Evolutionary conservation across 2,329 filamentous ascomycete genomes (phyloP), one percentile per base, ranked within the genome.

Genomic region (Diaporthe citriasiana): DNA sequence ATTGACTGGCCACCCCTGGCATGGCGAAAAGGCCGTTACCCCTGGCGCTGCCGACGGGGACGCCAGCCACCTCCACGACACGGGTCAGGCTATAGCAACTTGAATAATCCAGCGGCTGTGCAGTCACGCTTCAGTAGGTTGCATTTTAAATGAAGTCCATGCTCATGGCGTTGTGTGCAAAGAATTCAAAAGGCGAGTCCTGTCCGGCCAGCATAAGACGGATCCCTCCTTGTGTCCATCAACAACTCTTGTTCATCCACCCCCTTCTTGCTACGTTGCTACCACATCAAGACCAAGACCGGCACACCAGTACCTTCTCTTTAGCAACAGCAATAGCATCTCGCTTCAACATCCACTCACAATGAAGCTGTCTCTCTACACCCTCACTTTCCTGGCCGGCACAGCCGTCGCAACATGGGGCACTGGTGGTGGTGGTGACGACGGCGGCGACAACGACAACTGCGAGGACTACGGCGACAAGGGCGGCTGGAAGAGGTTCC

Each of bases 61-160:
- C 63, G 63, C 63, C 63, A 68, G 63, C 63, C 63, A 66, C 63
- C 63, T 66, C 63, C 63, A 40, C 63, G 63, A 68, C 33, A 53
- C 47, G 47, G 47, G 22, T 53, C 63, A 68, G 30, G 33, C 63
- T 53, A 53, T 68, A 68, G 63, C 63, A 68, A 53, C 33, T 51
- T 50, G 63, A 68, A 68, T 53, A 53, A 38, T 53, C 30, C 45
- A 25, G 63, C 47, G 63, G 63, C 63, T 33, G 63, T 25, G 63
- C 63, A 68, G 63, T 68, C 63, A 68, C 33, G 33, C 47, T 15
- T 53, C 35, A 33, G 63, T 40, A 68, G 63, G 63, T 68, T 68
- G 22, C 63, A 68, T 68, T 40, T 53, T 53, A 68, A 68, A 68
- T 68, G 63, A 68, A 53, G 47, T 68, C 47, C 33, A 68, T 68